Percentiles rank a stretch among this genome's conserved stretches.
These are phyloP conservation scores for Sphagnum tenellum DNA, from an alignment of 225 moss, liverwort and hornwort species.

Conservation along the genomic window DNA sequence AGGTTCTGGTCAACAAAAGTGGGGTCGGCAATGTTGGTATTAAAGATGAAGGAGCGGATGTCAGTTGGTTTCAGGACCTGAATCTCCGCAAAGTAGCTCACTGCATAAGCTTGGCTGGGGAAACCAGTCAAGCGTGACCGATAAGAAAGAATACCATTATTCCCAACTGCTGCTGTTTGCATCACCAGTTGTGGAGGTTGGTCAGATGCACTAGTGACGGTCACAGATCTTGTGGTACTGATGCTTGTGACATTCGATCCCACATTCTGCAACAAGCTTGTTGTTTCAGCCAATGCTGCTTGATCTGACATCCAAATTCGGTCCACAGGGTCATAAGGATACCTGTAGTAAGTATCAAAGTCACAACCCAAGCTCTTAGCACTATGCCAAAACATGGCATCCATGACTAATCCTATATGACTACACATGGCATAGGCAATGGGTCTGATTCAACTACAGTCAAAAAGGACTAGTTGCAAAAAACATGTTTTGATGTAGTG, in stretches of 20 bases:
- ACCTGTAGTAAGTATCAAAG: conserved; percentile 1
- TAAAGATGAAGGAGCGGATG: conserved; percentile 23
- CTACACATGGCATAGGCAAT: too few relatives aligned
- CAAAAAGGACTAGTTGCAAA: too few relatives aligned
- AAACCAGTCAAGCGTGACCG: conserved; percentile 18
- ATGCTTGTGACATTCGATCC: conserved; percentile 10
- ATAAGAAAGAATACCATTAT: conserved; percentile 15
- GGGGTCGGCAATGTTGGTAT: conserved; percentile 9
- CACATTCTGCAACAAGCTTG: conserved; percentile 5
- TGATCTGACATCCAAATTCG: conserved; percentile 43
- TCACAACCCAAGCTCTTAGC: too few relatives aligned
- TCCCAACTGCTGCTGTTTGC: conserved; percentile 36
- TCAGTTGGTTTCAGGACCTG: conserved; percentile 9
- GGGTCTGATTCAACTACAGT: too few relatives aligned
- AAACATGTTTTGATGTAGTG: too few relatives aligned
- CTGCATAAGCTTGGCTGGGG: conserved; percentile 22
- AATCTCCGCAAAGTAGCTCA: conserved; percentile 42
- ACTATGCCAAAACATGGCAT: too few relatives aligned
- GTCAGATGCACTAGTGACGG: conserved; percentile 2
- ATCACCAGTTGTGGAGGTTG: conserved; percentile 32
- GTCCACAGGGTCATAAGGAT: conserved; percentile 39
- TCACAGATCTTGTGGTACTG: conserved; percentile 15
- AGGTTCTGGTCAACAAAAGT: conserved; percentile 9
- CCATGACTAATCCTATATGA: too few relatives aligned
- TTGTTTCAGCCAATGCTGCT: conserved; percentile 4